Evolutionary conservation across 345 rosid genomes (phyloP), one percentile per base, ranked within the genome.

Genomic region (Camelina sativa): DNA sequence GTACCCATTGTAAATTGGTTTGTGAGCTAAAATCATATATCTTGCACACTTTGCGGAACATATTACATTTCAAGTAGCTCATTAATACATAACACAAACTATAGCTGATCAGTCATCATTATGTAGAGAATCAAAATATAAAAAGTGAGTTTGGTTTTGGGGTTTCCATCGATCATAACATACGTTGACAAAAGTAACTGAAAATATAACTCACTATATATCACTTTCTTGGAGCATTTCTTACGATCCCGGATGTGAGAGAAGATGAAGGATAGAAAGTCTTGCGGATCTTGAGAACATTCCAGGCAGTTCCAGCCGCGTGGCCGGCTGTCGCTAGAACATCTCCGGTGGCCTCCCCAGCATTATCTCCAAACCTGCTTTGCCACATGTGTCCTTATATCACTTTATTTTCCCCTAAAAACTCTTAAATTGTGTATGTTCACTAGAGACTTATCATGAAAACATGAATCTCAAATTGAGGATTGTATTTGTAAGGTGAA

Each of bases 301-400:
- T 94, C 96, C 96, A 94, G 48, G 91, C 87, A 32, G 91, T 59
- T 23, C 81, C 40, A 4, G 86, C 87, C 56, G 88, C 88, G 43
- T 91, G 95, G 0, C 96, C 98, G 5, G 91, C 93, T 0, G 96
- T 87, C 15, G 95, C 97, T 38, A 91, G 66, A 20, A 59, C 95
- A 15, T 94, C 91, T 46, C 63, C 93, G 0, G 96, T 81, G 0
- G 93, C 91, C 85, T 91, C 95, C 35, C 96, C 97, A 10, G 96
- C 98, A 53, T 70, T 85, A 58, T 91, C 95, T 3, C 98, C 97
- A 54, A 68, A 93, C 76, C 97, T 91, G 59, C 8, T 40, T 67
- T 52, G 48, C 69, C 65, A 76, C 53, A 7, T 16, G 13, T 41
- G 17, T 43, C 6, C 3, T 41, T 12, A 23, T 30, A 23, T 30